phyloP scores from a whole-genome alignment of 805 yeast genomes.

The Ogataea degrootiae region DNA sequence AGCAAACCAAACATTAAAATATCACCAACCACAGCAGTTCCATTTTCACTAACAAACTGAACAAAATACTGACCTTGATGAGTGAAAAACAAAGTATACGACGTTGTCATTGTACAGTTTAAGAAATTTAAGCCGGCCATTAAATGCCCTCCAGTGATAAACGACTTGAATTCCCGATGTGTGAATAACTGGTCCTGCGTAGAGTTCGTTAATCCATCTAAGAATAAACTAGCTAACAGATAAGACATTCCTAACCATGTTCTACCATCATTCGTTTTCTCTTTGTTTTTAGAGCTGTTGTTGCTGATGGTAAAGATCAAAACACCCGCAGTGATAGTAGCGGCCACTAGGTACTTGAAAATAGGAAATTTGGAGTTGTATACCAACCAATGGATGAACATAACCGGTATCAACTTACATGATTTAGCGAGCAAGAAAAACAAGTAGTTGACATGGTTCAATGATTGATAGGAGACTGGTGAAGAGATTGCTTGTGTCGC shows the following conservation, averaged over 20 bases:
- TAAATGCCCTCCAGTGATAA: slow-evolving; percentile 77
- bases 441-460: slow-evolving; percentile 80
- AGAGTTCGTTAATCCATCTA: slow-evolving; percentile 92
- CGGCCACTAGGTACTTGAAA: slow-evolving; percentile 75
- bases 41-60: slow-evolving; percentile 39
- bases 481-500: slow-evolving; percentile 74
- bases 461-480: slow-evolving; percentile 75
- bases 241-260: slow-evolving; percentile 54
- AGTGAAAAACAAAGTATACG: slow-evolving; percentile 43
- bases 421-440: slow-evolving; percentile 85
- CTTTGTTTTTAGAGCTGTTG: slow-evolving; percentile 14
- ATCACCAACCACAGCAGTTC: slow-evolving; percentile 56
- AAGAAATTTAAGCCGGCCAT: slow-evolving; percentile 65
- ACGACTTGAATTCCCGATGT: slow-evolving; percentile 27
- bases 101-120: slow-evolving; percentile 41
- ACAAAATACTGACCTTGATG: slow-evolving; percentile 47
- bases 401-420: slow-evolving; percentile 92
- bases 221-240: slow-evolving; percentile 56
- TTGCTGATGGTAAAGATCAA: slow-evolving; percentile 58
- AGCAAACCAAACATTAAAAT: slow-evolving; percentile 63
- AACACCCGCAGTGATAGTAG: slow-evolving; percentile 79
- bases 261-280: slow-evolving; percentile 37
- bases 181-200: slow-evolving; percentile 84
- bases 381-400: slow-evolving; percentile 69
- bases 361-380: slow-evolving; percentile 69